A percentile compares a stretch with the other conserved stretches of the same genome.
phyloP scores from a whole-genome alignment of 768 basidiomycete genomes.

The Multifurca ochricompacta region DNA sequence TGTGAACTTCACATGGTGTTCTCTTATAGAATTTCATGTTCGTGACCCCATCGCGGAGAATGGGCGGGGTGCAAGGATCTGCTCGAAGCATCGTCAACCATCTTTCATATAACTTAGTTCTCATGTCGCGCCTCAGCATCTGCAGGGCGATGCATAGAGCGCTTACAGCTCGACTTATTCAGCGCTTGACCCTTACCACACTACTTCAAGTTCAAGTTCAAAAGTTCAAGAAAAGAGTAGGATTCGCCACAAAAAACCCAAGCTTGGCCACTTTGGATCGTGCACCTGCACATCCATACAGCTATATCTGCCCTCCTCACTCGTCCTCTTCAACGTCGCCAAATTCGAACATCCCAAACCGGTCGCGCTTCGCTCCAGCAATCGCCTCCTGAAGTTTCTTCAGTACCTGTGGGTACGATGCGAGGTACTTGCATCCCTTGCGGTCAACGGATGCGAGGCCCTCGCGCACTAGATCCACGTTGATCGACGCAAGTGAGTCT shows the following conservation, averaged over 20 bases:
- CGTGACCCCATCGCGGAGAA: background rate
- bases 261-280: background rate
- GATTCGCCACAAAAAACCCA: background rate
- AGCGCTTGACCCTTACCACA: background rate
- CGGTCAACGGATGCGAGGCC: slow-evolving; percentile 78
- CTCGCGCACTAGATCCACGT: slow-evolving; percentile 83
- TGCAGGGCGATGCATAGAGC: too few relatives aligned
- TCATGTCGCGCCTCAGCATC: too few relatives aligned
- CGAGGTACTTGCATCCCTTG: slow-evolving; percentile 65
- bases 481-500: slow-evolving; percentile 73
- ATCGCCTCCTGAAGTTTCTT: slow-evolving; percentile 58
- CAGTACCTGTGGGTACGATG: slow-evolving; percentile 58
- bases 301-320: slow-evolving; percentile 19
- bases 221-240: background rate
- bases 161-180: too few relatives aligned
- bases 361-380: slow-evolving; percentile 59
- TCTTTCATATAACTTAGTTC: background rate
- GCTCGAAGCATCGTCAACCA: background rate
- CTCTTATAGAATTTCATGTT: too few relatives aligned
- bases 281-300: background rate
- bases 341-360: slow-evolving; percentile 82
- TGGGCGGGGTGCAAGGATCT: background rate
- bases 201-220: background rate
- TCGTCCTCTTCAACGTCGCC: slow-evolving; percentile 89
- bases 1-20: too few relatives aligned